Conservation (phyloP, 208 protist genomes). For the Perkinsela sp. region DNA sequence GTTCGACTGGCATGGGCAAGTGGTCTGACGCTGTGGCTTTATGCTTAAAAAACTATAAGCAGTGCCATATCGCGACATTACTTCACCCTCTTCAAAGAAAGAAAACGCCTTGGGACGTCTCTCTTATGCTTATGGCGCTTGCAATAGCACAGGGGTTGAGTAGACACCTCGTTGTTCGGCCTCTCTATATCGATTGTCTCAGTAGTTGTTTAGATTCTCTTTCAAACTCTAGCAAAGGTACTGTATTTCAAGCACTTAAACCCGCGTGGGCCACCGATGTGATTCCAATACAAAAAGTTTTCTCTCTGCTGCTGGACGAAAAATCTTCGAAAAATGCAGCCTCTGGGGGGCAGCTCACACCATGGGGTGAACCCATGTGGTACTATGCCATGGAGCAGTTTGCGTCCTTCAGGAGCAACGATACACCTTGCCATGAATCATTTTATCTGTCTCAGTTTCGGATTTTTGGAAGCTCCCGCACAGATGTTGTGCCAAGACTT, state of each 20-base stretch:
- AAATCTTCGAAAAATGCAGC: not conserved
- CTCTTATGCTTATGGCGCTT: not conserved
- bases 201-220: not conserved
- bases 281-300: not conserved
- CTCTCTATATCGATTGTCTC: not conserved
- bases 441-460: not conserved
- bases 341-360: not conserved
- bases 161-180: not conserved
- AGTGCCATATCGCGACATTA: not conserved
- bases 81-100: not conserved
- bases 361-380: not conserved
- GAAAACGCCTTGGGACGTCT: not conserved
- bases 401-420: not conserved
- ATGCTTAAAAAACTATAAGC: not conserved
- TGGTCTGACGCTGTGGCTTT: not conserved
- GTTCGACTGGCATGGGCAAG: not conserved
- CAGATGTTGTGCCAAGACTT: not conserved
- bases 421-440: not conserved
- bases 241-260: not conserved
- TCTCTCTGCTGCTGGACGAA: not conserved
- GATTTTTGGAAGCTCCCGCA: not conserved
- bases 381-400: not conserved
- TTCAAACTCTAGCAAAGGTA: not conserved
- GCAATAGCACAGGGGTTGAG: not conserved
- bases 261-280: not conserved